Conservation (phyloP, 306 rosid species). For the Glycine tomentella region DNA sequence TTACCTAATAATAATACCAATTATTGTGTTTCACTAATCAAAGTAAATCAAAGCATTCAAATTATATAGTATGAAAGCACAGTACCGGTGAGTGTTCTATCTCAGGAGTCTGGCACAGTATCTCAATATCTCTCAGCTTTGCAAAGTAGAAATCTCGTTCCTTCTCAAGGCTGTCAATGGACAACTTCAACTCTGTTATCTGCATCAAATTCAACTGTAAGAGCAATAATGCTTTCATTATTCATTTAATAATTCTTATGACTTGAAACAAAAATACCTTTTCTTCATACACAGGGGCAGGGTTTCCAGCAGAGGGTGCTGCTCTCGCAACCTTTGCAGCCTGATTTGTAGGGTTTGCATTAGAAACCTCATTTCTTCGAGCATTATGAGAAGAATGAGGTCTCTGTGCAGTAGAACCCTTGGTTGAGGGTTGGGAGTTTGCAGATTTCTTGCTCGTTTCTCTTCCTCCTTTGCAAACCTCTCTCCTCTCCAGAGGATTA, state of each 20-base stretch:
- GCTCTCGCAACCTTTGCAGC: slow-evolving; percentile 54
- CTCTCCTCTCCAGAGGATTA: slow-evolving; percentile 90
- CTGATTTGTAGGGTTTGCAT: slow-evolving; percentile 61
- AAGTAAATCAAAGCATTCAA: not conserved
- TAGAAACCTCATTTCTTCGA: slow-evolving; percentile 70
- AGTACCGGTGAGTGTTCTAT: slow-evolving; percentile 75
- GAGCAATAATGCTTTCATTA: not conserved
- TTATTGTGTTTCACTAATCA: not conserved
- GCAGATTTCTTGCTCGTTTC: slow-evolving; percentile 71
- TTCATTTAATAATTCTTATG: not conserved
- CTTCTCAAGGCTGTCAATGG: slow-evolving; percentile 96
- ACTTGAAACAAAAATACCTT: slow-evolving; percentile 55
- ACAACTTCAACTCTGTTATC: slow-evolving; percentile 87
- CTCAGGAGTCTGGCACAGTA: slow-evolving; percentile 85
- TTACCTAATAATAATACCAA: too few species aligned
- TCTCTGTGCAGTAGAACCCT: slow-evolving; percentile 65
- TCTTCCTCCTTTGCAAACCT: slow-evolving; percentile 83
- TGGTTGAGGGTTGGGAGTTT: slow-evolving; percentile 68
- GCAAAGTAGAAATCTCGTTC: slow-evolving; percentile 94
- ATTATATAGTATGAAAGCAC: not conserved
- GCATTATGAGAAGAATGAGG: slow-evolving; percentile 69
- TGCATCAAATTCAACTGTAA: slow-evolving; percentile 48
- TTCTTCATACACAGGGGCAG: slow-evolving; percentile 65
- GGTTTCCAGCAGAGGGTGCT: slow-evolving; percentile 58
- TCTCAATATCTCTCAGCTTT: slow-evolving; percentile 89